Percentiles rank a stretch among this genome's conserved stretches.
Conservation (phyloP, 768 basidiomycete genomes). For the Mrakia frigida region DNA sequence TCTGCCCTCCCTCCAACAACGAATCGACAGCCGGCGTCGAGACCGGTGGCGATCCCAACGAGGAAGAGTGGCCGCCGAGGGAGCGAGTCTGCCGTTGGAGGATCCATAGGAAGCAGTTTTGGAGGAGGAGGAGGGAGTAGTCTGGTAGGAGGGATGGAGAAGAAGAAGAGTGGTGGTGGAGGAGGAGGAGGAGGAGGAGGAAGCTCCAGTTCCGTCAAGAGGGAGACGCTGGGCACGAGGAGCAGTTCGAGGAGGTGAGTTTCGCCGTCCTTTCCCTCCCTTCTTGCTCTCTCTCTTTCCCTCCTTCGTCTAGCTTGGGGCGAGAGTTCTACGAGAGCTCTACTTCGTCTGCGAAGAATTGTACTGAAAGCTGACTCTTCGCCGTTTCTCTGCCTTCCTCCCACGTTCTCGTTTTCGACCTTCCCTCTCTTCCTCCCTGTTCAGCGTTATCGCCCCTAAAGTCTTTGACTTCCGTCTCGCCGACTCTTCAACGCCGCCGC, state of each 20-base stretch:
- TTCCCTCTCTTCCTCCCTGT: neutral
- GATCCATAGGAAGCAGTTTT: neutral
- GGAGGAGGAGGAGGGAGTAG: neutral
- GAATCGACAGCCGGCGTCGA: neutral
- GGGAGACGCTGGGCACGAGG: conserved; percentile 22
- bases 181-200: neutral
- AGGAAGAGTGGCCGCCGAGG: conserved; percentile 10
- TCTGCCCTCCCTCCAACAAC: neutral
- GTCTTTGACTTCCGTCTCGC: conserved; percentile 16
- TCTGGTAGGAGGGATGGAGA: conserved; percentile 14
- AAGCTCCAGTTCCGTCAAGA: neutral
- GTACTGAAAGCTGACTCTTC: too few relatives aligned
- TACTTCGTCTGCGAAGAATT: too few relatives aligned
- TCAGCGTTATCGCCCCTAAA: conserved; percentile 23
- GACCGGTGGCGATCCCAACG: conserved; percentile 19
- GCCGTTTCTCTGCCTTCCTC: too few relatives aligned
- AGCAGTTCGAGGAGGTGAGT: conserved; percentile 1
- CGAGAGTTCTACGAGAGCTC: too few relatives aligned
- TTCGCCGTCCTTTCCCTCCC: neutral
- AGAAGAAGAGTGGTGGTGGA: conserved; percentile 23
- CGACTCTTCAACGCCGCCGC: neutral
- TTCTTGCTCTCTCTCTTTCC: neutral
- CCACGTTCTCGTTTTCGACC: neutral
- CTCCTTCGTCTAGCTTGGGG: too few relatives aligned
- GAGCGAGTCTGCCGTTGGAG: neutral